These are phyloP conservation scores for Alternaria tenuissima DNA, from an alignment of 2,329 filamentous ascomycete genomes.

Conservation along the genomic window DNA sequence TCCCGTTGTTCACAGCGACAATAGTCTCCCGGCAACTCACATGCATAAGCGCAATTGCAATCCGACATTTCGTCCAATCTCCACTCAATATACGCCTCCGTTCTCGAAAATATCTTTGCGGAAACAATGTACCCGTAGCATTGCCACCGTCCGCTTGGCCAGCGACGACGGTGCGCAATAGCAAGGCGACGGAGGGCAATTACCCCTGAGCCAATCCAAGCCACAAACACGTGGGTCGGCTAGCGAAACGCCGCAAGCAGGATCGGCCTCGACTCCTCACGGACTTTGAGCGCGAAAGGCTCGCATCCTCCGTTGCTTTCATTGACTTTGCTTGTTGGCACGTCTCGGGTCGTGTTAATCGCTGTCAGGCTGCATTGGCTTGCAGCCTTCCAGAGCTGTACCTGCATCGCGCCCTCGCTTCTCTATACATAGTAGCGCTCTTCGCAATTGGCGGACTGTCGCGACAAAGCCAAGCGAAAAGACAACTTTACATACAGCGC, in stretches of 20 bases:
- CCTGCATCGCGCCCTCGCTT: constrained; percentile 1
- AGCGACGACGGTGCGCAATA: background rate
- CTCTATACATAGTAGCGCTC: constrained; percentile 5
- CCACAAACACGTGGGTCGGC: constrained; percentile 23
- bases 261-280: constrained; percentile 7
- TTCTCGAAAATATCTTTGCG: background rate
- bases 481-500: background rate
- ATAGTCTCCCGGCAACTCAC: background rate
- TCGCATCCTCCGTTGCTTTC: background rate
- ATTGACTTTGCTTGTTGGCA: background rate
- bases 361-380: background rate
- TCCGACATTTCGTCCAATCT: constrained; percentile 7
- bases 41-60: background rate
- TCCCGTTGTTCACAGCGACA: background rate
- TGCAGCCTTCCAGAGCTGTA: background rate
- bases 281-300: background rate
- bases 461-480: background rate
- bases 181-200: background rate
- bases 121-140: constrained; percentile 2
- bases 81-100: constrained; percentile 11
- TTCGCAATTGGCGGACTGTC: background rate
- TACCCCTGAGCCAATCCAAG: constrained; percentile 26
- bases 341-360: background rate
- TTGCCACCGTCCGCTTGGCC: background rate
- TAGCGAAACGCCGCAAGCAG: constrained; percentile 27